Evolutionary conservation across 352 stramenopile genomes (phyloP).

Genomic region (Globisporangium carolinianum): DNA sequence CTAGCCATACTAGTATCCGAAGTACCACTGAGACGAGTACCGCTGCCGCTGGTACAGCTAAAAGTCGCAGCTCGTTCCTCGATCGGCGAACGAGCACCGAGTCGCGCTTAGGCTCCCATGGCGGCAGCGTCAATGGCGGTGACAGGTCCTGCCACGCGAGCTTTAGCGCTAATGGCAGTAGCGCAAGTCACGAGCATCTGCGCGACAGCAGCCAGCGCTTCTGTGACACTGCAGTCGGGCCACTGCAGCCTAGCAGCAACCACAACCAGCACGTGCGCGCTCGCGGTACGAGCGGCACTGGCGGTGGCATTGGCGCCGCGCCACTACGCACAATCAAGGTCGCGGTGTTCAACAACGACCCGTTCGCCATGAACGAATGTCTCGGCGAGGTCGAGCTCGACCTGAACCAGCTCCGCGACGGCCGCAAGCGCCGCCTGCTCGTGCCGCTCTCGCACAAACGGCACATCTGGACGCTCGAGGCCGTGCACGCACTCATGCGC

Average conservation of each 20-base stretch:
- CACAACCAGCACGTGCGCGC: too few species aligned
- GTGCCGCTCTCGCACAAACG: slow-evolving; percentile 41
- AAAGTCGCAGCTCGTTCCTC: not conserved
- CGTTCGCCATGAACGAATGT: slow-evolving; percentile 40
- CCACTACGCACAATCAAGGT: slow-evolving; percentile 30
- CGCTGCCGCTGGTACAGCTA: not conserved
- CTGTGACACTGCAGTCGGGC: too few species aligned
- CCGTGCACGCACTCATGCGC: slow-evolving; percentile 36
- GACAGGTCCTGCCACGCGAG: not conserved
- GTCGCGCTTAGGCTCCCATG: not conserved
- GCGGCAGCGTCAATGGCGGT: not conserved
- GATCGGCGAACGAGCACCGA: not conserved
- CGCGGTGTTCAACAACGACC: slow-evolving; percentile 49
- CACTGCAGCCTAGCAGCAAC: not conserved
- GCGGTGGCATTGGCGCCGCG: not conserved
- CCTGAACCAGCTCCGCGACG: slow-evolving; percentile 28
- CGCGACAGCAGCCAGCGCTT: too few species aligned
- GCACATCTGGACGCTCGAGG: slow-evolving; percentile 41
- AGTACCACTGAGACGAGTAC: not conserved
- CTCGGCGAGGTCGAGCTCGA: slow-evolving; percentile 48
- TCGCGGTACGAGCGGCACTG: not conserved
- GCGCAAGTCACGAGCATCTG: too few species aligned
- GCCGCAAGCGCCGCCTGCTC: slow-evolving; percentile 25
- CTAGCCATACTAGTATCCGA: too few species aligned
- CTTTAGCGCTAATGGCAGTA: not conserved